Conservation (phyloP, 768 basidiomycete genomes). For the Macrolepiota dolichaula region DNA sequence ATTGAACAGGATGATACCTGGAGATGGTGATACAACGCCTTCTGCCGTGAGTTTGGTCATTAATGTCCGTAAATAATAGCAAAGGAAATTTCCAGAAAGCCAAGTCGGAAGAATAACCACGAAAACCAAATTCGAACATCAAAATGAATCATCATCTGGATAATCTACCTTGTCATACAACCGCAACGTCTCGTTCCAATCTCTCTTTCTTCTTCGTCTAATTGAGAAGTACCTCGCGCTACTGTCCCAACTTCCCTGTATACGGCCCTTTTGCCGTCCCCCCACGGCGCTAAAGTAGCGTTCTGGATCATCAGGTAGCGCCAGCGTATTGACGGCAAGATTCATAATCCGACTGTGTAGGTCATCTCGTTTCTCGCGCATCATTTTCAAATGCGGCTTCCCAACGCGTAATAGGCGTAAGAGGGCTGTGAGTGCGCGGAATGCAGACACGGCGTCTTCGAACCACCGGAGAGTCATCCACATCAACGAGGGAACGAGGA, state of each 20-base stretch:
- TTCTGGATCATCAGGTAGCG: slow-evolving; percentile 70
- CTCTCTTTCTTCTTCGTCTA: slow-evolving; percentile 72
- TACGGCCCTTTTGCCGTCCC: slow-evolving; percentile 68
- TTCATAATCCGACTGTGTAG: slow-evolving; percentile 66
- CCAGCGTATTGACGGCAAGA: slow-evolving; percentile 54
- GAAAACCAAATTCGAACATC: not conserved
- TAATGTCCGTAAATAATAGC: not conserved
- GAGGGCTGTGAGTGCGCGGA: slow-evolving; percentile 69
- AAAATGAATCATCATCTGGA: slow-evolving; percentile 46
- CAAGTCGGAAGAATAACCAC: not conserved
- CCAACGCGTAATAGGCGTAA: slow-evolving; percentile 62
- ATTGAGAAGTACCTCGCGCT: slow-evolving; percentile 77
- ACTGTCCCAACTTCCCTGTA: slow-evolving; percentile 67
- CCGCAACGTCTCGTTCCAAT: slow-evolving; percentile 86
- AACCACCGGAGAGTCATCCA: slow-evolving; percentile 90
- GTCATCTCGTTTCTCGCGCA: slow-evolving; percentile 51
- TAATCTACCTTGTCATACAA: slow-evolving; percentile 84
- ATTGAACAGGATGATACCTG: not conserved
- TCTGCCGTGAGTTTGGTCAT: not conserved
- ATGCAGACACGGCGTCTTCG: slow-evolving; percentile 78
- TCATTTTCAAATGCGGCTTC: slow-evolving; percentile 46
- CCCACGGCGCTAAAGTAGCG: slow-evolving; percentile 55
- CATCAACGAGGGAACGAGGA: slow-evolving; percentile 72
- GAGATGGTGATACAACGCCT: not conserved
- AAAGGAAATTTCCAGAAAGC: not conserved